Evolutionary conservation across 352 stramenopile genomes (phyloP), one percentile per base, ranked within the genome.

Genomic region (Globisporangium cystogenes): DNA sequence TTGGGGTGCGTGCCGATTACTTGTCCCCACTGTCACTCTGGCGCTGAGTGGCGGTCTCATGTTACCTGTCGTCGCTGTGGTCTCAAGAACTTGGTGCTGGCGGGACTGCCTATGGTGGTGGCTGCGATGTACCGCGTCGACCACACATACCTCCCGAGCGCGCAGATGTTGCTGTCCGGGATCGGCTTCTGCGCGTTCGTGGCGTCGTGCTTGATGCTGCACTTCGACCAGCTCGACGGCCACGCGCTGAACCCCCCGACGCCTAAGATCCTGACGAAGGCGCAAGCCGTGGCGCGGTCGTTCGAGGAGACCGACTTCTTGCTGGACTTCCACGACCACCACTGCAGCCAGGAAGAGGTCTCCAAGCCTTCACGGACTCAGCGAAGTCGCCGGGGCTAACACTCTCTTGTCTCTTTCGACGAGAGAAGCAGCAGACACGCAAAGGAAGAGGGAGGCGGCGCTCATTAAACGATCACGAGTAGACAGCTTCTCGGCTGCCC

Each of bases 31-130:
- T 44, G n/a, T n/a, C n/a, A n/a, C n/a, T n/a, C n/a, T n/a, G n/a
- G n/a, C n/a, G n/a, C n/a, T n/a, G n/a, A n/a, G n/a, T n/a, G n/a
- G n/a, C n/a, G n/a, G 14, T 48, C 12, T 23, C 16, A 33, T 55
- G 20, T 24, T 52, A 24, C 41, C 8, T 48, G 40, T 45, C 40
- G 10, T 29, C 26, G 26, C 26, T 29, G 16, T 8, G 20, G 8
- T 1, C 20, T 27, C 5, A 3, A 85, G 72, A 85, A 82, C 26
- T 33, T 85, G n/a, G 42, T 57, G 12, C 60, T 82, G 12, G 72
- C 74, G 2, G 47, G 69, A 8, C 52, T 83, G 10, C 72, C 70
- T 14, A 69, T 78, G 51, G 46, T 59, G 12, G 64, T 83, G 2
- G 72, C 72, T 18, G 59, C 56, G 4, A 51, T 76, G 1, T 78